Base-by-base conservation (phyloP, 306 rosid genomes). In the Potentilla sterilis region DNA sequence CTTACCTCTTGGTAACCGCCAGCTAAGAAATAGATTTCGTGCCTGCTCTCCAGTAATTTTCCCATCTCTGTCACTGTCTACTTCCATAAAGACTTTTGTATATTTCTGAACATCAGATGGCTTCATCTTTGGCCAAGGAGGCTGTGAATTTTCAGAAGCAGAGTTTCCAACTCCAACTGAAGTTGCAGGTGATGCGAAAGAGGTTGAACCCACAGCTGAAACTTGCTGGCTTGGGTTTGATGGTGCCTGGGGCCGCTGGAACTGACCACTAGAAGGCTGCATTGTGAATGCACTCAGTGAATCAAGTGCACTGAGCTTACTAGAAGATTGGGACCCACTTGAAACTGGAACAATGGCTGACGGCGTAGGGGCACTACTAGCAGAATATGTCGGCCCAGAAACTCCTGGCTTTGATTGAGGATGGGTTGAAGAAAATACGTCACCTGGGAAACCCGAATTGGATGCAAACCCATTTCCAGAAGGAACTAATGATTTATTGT, bases 1-100 rank as follows among this genome's bases (percentile, higher is more conserved):
- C 75, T 69, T 81, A 95, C 98, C 98, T 92, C 96, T 90, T 28
- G 98, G 98, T 72, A 95, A 83, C 81, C 98, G 85, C 98, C 98
- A 95, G 85, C 98, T 95, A 76, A 90, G 82, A 85, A 95, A 95
- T 61, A 95, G 87, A 85, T 87, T 95, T 69, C 96, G 89, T 7
- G 98, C 98, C 89, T 95, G 90, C 82, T 92, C 97, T 73, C 98
- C 97, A 3, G 97, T 92, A 84, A 95, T 90, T 84, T 62, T 95
- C 68, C 98, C 98, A 84, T 95, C 98, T 86, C 91, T 87, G 78
- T 95, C 97, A 21, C 88, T 85, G 85, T 95, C 98, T 69, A 95
- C 97, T 84, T 95, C 95, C 86, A 82, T 81, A 83, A 95, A 95
- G 68, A 95, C 98, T 83, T 90, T 92, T 1, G 85, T 72, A 79